Conservation (phyloP, 352 stramenopile species). For the Phytophthora fragariae region DNA sequence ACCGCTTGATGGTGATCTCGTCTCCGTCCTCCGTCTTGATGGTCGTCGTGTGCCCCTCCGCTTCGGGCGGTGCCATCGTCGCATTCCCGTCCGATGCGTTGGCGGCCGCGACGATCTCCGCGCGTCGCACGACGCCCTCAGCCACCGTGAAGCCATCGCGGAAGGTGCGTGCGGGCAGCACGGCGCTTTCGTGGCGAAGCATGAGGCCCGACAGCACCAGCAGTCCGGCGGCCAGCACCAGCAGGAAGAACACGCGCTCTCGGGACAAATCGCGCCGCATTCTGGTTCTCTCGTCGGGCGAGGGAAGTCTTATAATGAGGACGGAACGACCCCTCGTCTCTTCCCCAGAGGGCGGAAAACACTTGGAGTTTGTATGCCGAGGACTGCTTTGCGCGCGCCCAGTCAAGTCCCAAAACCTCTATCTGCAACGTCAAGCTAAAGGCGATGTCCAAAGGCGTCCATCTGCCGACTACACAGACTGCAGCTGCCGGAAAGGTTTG, state of each 20-base stretch:
- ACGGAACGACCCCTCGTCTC: conserved; percentile 25
- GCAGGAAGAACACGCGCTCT: conserved; percentile 65
- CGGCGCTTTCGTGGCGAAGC: conserved; percentile 57
- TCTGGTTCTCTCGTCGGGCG: neutral
- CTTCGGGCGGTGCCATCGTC: conserved; percentile 20
- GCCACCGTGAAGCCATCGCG: conserved; percentile 82
- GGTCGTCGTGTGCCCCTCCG: conserved; percentile 61
- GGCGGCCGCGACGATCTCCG: conserved; percentile 37
- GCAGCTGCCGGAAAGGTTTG: neutral
- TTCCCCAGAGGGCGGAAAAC: neutral
- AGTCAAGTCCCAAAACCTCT: neutral
- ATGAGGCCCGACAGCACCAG: conserved; percentile 69
- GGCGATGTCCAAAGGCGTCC: conserved; percentile 12
- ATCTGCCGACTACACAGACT: too few species aligned
- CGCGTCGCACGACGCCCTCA: conserved; percentile 49
- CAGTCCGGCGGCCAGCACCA: conserved; percentile 57
- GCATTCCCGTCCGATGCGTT: conserved; percentile 18
- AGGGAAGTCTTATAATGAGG: conserved; percentile 19
- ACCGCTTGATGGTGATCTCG: conserved; percentile 83
- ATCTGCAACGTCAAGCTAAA: conserved; percentile 8
- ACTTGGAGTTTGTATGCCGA: conserved; percentile 22
- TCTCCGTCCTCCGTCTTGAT: conserved; percentile 82
- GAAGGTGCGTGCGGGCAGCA: conserved; percentile 55
- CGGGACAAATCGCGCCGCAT: conserved; percentile 46
- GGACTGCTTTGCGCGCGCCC: neutral